Conservation (phyloP, 371 early-diverging fungal genomes). For the Synchytrium microbalum region DNA sequence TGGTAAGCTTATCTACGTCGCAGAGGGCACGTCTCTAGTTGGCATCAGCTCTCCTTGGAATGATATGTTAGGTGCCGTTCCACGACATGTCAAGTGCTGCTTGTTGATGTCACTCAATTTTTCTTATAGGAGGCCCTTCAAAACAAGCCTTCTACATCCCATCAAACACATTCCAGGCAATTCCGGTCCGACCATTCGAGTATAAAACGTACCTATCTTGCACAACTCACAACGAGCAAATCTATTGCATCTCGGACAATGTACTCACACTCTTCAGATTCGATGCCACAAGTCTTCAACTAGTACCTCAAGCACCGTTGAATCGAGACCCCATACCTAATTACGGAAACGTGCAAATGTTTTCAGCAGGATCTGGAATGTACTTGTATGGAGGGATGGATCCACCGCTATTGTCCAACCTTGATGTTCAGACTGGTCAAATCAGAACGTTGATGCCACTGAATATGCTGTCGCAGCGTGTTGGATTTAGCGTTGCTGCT, state of each 20-base stretch:
- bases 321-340: neutral
- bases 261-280: neutral
- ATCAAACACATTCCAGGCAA: too few species aligned
- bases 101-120: too few species aligned
- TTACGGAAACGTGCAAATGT: neutral
- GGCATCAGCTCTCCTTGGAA: too few species aligned
- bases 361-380: neutral
- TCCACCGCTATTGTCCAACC: neutral
- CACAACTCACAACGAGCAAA: too few species aligned
- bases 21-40: too few species aligned
- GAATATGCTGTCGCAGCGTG: neutral
- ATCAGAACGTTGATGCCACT: neutral
- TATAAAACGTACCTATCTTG: too few species aligned
- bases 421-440: neutral
- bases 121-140: too few species aligned
- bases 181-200: too few species aligned
- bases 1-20: too few species aligned
- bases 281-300: neutral
- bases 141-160: too few species aligned
- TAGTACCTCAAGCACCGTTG: neutral
- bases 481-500: neutral
- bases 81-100: too few species aligned
- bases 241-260: neutral
- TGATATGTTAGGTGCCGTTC: too few species aligned
- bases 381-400: neutral